Evolutionary conservation across 805 yeast genomes (phyloP), one percentile per base, ranked within the genome.

Genomic region (Saccharomyces kudriavzevii): DNA sequence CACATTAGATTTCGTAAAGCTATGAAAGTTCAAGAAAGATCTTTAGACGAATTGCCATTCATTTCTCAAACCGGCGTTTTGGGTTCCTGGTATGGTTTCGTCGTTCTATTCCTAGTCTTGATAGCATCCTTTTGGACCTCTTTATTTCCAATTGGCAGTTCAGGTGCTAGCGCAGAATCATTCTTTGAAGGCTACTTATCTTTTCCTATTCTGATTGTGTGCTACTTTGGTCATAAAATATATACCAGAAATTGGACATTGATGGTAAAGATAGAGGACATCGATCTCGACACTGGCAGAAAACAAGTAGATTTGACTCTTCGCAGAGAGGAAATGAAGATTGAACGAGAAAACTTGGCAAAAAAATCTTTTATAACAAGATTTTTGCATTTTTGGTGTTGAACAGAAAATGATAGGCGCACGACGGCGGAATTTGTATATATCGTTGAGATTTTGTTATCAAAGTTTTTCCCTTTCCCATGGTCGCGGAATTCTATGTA

Each of bases 121-220:
- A 71, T 80, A 49, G 86, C 89, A 40, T 88, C 85, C 66, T 86
- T 87, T 74, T 87, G 91, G 91, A 75, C 82, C 52, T 88, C 91
- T 2, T 71, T 86, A 49, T 86, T 75, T 75, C 92, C 92, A 51
- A 63, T 80, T 40, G 81, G 81, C n/a, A 77, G 79, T 11, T 70
- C 60, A 2, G 53, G 71, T 9, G 80, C 85, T 31, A 73, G 72
- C 63, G 85, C 84, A 14, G 66, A 70, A 49, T 69, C 67, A 31
- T 87, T 87, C 74, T 87, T 87, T 73, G 75, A 78, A 67, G 75
- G 80, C 40, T 86, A 82, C 69, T 74, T 87, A 60, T 82, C 89
- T 13, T 74, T 76, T 52, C 88, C 89, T n/a, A 80, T 87, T 47
- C 72, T 84, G 51, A 57, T 87, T 40, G 80, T 68, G 1, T 80